These are phyloP conservation scores for Calonectria hawksworthii DNA, from an alignment of 2,329 filamentous ascomycete species.

Conservation along the genomic window DNA sequence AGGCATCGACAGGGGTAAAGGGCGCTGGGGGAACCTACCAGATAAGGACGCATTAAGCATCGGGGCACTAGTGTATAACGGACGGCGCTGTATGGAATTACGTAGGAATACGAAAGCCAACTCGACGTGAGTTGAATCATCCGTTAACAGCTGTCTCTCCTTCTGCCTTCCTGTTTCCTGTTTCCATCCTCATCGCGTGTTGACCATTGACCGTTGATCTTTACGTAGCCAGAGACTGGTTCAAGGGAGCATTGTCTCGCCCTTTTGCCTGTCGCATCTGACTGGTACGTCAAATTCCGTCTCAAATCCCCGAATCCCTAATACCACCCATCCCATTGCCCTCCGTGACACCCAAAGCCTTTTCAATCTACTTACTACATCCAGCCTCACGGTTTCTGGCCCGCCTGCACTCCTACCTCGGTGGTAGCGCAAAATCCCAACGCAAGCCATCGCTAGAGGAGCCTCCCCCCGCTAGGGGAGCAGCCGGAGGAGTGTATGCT, in stretches of 20 bases:
- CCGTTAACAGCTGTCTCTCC: conserved; percentile 2
- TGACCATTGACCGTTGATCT: not conserved
- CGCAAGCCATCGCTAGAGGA: conserved; percentile 16
- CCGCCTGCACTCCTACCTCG: conserved; percentile 2
- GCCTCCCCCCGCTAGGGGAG: conserved; percentile 27
- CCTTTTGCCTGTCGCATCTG: not conserved
- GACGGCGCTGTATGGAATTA: conserved; percentile 4
- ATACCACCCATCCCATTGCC: not conserved
- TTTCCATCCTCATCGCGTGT: not conserved
- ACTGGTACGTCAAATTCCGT: conserved; percentile 8
- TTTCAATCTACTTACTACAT: not conserved
- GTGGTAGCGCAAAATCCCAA: conserved; percentile 17
- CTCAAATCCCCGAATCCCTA: not conserved
- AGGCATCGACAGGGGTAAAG: conserved; percentile 12
- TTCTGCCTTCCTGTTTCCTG: not conserved
- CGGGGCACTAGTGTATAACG: conserved; percentile 4
- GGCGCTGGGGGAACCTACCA: not conserved
- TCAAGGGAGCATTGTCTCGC: conserved; percentile 7
- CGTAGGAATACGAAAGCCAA: conserved; percentile 4
- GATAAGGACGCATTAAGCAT: conserved; percentile 15
- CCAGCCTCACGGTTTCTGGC: conserved; percentile 17
- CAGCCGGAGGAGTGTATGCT: conserved; percentile 58
- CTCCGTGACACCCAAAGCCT: not conserved
- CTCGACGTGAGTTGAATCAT: not conserved
- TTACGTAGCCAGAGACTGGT: not conserved